Evolutionary conservation across 176 grass and related monocot species (phyloP), one percentile per base, ranked within the genome.

Genomic region (Bonia amplexicaulis): DNA sequence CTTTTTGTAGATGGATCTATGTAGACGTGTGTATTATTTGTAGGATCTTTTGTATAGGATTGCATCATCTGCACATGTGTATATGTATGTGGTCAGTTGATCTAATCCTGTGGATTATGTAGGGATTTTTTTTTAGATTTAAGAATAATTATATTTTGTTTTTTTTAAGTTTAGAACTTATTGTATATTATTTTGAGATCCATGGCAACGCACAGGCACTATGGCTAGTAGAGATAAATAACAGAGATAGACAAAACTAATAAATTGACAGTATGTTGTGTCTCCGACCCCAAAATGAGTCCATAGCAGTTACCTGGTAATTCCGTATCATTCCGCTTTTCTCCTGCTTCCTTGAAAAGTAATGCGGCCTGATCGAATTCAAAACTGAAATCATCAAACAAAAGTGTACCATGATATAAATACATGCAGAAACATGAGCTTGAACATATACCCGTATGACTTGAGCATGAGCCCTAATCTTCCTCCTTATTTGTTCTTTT

Each of bases 381-480:
- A 87, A 81, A 74, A 89, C 44, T 16, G 60, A 68, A 85, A 80
- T 59, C 39, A 54, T 59, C 35, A 85, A 80, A 88, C 29, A 54
- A 82, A 86, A 35, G 17, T 80, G 27, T 12, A 26, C 9, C 23
- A 57, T 71, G 35, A 54, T 59, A 75, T 65, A 52, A 44, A 20
- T 82, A 48, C 2, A 54, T 68, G 54, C 49, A 60, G 67, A 80
- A 89, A 87, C 39, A 90, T 63, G 73, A 53, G 41, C 40, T 79
- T 73, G 47, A 73, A 78, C 27, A 45, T 72, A 90, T 96, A 99
- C 96, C 82, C 91, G 69, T 76, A 99, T 99, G 66, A 99, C 96
- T 99, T 99, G 96, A 86, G 93, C 93, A 91, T 96, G 93, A 22
- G 93, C 86, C 71, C 96, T 90, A 75, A 99, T 92, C 61, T 94